phyloP scores from a whole-genome alignment of 1,284 basidiomycete genomes.

The Pyrrhoderma noxium region DNA sequence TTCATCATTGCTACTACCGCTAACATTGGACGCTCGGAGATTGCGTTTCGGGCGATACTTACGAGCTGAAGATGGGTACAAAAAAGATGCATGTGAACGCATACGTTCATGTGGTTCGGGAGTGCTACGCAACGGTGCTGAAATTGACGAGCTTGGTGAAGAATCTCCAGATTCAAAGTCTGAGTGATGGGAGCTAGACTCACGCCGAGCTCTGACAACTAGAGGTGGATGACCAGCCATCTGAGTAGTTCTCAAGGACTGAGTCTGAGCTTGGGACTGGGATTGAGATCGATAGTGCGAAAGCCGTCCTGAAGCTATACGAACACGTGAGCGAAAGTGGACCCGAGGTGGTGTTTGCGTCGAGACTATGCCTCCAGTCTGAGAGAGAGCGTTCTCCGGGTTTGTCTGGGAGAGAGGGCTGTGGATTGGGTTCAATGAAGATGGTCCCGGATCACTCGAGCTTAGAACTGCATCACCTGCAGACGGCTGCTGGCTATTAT shows the following conservation, averaged over 20 bases:
- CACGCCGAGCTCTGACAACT: slow-evolving; percentile 20
- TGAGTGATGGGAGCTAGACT: slow-evolving; percentile 21
- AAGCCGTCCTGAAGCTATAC: slow-evolving; percentile 43
- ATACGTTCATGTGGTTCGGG: slow-evolving; percentile 31
- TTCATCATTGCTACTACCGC: background rate
- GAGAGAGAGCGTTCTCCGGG: too few species aligned
- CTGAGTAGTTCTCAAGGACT: slow-evolving; percentile 10
- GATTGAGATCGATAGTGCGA: slow-evolving; percentile 21
- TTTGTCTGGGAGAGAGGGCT: too few species aligned
- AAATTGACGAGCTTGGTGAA: slow-evolving; percentile 66
- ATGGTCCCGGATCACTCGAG: too few species aligned
- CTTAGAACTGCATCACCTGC: too few species aligned
- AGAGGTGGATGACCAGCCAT: slow-evolving; percentile 20
- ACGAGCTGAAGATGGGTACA: slow-evolving; percentile 35
- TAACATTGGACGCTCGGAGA: slow-evolving; percentile 22
- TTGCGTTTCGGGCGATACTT: slow-evolving; percentile 34
- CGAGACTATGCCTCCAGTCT: too few species aligned
- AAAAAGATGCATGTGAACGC: too few species aligned
- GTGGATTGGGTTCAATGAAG: too few species aligned
- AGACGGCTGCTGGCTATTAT: too few species aligned
- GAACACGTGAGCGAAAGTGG: slow-evolving; percentile 48
- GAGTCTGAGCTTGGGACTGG: background rate
- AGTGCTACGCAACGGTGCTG: slow-evolving; percentile 56
- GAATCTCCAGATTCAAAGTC: slow-evolving; percentile 37
- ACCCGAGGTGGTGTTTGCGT: slow-evolving; percentile 28